Evolutionary conservation across 305 asterid species (phyloP).

Genomic region (Lippia alba): DNA sequence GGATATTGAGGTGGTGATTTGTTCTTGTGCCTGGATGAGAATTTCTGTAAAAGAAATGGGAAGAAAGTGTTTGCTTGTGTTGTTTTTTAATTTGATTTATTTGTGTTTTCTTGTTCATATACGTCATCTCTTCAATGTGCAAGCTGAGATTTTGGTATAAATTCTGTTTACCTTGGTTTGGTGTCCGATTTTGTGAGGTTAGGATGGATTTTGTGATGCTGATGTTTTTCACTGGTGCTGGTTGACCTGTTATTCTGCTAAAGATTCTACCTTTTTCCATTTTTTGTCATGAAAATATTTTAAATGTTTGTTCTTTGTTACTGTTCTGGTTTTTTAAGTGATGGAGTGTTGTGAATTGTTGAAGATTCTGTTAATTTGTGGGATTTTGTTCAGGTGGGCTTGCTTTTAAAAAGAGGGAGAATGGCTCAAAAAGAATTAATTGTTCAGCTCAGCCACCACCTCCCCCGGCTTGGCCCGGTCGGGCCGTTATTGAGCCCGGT

Average conservation of each 20-base stretch:
- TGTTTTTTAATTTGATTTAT: constrained; percentile 5
- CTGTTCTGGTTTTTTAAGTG: constrained; percentile 24
- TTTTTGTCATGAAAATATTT: neutral
- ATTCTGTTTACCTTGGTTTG: neutral
- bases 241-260: constrained; percentile 31
- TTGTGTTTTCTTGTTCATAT: constrained; percentile 18
- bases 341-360: neutral
- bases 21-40: too few relatives aligned
- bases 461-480: constrained; percentile 98
- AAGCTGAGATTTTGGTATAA: neutral
- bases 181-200: constrained; percentile 1
- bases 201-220: constrained; percentile 23
- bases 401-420: constrained; percentile 65
- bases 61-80: constrained; percentile 8
- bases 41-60: neutral
- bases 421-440: constrained; percentile 59
- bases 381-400: constrained; percentile 59
- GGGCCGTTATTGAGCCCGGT: constrained; percentile 72
- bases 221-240: constrained; percentile 30
- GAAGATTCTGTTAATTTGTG: constrained; percentile 9
- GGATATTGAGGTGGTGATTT: too few relatives aligned
- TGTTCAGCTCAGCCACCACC: constrained; percentile 70
- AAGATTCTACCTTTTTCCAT: constrained; percentile 25
- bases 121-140: constrained; percentile 6
- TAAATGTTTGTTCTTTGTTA: constrained; percentile 7